phyloP scores from a whole-genome alignment of 2,329 filamentous ascomycete genomes.

The Ophiosphaerella herpotricha region DNA sequence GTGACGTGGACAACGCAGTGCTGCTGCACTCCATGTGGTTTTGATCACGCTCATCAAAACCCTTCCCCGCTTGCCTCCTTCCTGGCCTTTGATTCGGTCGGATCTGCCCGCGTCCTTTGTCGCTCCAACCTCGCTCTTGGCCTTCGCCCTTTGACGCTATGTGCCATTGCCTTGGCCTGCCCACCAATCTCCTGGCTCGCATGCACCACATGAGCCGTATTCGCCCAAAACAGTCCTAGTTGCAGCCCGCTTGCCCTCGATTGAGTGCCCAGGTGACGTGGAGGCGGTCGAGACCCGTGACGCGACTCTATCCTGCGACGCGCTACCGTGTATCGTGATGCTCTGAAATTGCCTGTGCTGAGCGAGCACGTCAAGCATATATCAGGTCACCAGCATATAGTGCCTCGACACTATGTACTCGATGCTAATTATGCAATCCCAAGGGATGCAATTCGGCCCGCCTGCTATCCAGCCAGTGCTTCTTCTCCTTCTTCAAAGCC shows the following conservation, averaged over 20 bases:
- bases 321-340: constrained; percentile 14
- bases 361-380: too few relatives aligned
- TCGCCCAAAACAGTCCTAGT: constrained; percentile 14
- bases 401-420: too few relatives aligned
- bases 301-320: constrained; percentile 1
- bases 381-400: too few relatives aligned
- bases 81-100: not conserved
- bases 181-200: constrained; percentile 13
- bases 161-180: too few relatives aligned
- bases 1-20: constrained; percentile 1
- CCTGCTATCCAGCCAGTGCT: too few relatives aligned
- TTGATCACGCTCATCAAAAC: not conserved
- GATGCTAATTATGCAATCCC: too few relatives aligned
- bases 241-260: constrained; percentile 14
- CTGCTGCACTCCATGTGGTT: not conserved
- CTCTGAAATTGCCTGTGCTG: not conserved
- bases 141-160: too few relatives aligned
- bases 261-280: constrained; percentile 18
- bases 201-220: constrained; percentile 20
- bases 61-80: constrained; percentile 4
- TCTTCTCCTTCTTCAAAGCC: too few relatives aligned
- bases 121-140: too few relatives aligned
- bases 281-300: constrained; percentile 23
- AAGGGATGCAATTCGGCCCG: too few relatives aligned
- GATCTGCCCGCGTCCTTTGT: too few relatives aligned